Base-by-base conservation (phyloP, 441 rosid species). In the Melastoma candidum region DNA sequence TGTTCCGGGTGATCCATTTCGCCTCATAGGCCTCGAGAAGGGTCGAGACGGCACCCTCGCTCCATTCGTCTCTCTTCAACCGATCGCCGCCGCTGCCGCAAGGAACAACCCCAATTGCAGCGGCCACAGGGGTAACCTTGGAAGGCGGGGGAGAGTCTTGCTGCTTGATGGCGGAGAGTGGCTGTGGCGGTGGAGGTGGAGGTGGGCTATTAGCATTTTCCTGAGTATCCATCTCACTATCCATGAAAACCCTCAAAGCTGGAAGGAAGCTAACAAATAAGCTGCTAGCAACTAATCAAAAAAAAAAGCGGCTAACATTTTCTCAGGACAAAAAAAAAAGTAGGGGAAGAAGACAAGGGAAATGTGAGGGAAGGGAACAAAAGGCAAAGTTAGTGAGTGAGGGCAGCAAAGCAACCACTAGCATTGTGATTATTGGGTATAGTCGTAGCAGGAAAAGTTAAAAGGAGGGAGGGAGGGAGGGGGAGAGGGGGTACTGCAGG, bases 31-130 rank as follows among this genome's bases (percentile, higher is more conserved):
- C 96, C 58, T 90, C 98, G 2, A 90, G 95, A 14, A 90, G 73
- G 58, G 68, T 72, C 0, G 96, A 83, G 17, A 90, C 96, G 0
- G 96, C 98, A 26, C 98, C 98, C 71, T 90, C 96, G 47, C 98
- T 90, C 98, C 96, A 90, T 53, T 90, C 98, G 60, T 90, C 98
- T 9, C 96, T 77, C 55, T 90, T 90, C 11, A 87, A 52, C 66
- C 95, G 74, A 32, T 87, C 95, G 7, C 69, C 70, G 2, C 69
- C 51, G 0, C 22, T 17, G 22, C 70, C 54, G 0, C 66, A 49
- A 32, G 41, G 41, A 32, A 32, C 41, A 32, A 32, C 7, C 5
- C 41, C 41, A 1, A 32, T 64, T 68, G 0, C 22, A 17, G 22
- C 22, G 22, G 22, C 53, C 63, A 10, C 48, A 57, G 46, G 12